Base-by-base conservation (phyloP, 345 rosid genomes). In the Barbarea vulgaris region DNA sequence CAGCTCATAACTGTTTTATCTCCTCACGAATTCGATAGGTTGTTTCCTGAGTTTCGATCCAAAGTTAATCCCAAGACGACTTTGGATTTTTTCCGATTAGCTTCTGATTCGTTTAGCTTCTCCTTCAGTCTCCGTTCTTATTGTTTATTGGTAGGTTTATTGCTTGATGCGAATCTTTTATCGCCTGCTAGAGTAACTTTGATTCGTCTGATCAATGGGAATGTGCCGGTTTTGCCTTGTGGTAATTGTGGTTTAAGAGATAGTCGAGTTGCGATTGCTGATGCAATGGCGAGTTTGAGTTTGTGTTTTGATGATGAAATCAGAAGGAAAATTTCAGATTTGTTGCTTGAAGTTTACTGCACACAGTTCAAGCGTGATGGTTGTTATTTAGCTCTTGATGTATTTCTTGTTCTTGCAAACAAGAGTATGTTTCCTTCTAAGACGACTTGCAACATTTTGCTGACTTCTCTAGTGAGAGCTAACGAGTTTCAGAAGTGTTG, bases 101-200 rank as follows among this genome's bases (percentile, higher is more conserved):
- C 96, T 1, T 81, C 88, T 4, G 74, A 74, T 55, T 69, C 83
- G 8, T 87, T 76, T 33, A 78, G 80, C 46, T 90, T 87, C 75
- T 84, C 60, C n/a, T 90, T 92, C 79, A 90, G 88, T 3, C 83
- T 82, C 58, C 85, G 87, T 31, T 87, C 94, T 54, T 90, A 87
- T 79, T 90, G 88, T 71, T 68, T 88, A 65, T 65, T 90, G 83
- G 73, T 93, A 62, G 84, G 82, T 37, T 78, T 85, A 77, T 86
- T 90, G 70, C 73, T 88, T 56, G 76, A 69, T 19, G 57, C 83
- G 46, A 77, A 81, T 64, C 77, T 81, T 39, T 34, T 54, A 28
- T 80, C 92, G 10, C 81, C 96, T 47, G 93, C 93, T 14, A 85
- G 93, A 65, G 39, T 83, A 67, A 74, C 85, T 67, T 67, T 86